Evolutionary conservation across 805 yeast genomes (phyloP).

Genomic region (Ogataea saltuana): DNA sequence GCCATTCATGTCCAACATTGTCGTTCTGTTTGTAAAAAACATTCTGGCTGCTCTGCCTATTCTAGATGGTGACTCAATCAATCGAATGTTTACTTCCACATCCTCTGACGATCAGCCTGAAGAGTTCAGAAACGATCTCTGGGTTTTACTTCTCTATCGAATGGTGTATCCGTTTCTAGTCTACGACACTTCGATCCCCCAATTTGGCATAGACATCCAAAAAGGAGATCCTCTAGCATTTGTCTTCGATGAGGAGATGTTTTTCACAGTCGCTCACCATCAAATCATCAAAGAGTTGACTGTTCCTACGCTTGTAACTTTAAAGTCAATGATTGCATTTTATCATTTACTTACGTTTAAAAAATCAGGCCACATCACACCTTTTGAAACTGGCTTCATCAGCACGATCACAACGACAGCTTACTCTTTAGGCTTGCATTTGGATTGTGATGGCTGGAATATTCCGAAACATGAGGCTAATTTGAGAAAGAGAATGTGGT

Average conservation of each 20-base stretch:
- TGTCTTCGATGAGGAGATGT: slow-evolving; percentile 10
- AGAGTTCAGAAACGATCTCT: slow-evolving; percentile 6
- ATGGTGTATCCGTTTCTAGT: slow-evolving; percentile 11
- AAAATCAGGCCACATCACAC: slow-evolving; percentile 11
- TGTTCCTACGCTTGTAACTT: slow-evolving; percentile 10
- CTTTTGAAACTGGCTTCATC: slow-evolving; percentile 10
- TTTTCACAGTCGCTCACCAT: slow-evolving; percentile 9
- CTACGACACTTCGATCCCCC: slow-evolving; percentile 12
- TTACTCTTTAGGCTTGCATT: slow-evolving; percentile 9
- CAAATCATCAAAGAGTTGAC: slow-evolving; percentile 11
- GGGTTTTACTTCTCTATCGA: slow-evolving; percentile 10
- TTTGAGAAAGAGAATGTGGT: slow-evolving; percentile 11
- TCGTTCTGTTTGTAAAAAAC: slow-evolving; percentile 10
- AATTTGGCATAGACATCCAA: slow-evolving; percentile 9
- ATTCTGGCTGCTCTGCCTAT: slow-evolving; percentile 9
- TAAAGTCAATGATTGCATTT: slow-evolving; percentile 9
- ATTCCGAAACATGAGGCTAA: slow-evolving; percentile 13
- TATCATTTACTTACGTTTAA: slow-evolving; percentile 11
- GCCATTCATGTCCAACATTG: slow-evolving; percentile 7
- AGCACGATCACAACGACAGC: slow-evolving; percentile 11
- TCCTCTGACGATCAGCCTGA: background rate
- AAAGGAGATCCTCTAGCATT: slow-evolving; percentile 10
- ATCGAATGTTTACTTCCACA: slow-evolving; percentile 4
- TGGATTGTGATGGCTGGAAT: slow-evolving; percentile 4
- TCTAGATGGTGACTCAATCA: slow-evolving; percentile 10